Percentiles rank a stretch among this genome's conserved stretches.
Evolutionary conservation across 2,329 filamentous ascomycete genomes (phyloP).

Genomic region (Beauveria australis): DNA sequence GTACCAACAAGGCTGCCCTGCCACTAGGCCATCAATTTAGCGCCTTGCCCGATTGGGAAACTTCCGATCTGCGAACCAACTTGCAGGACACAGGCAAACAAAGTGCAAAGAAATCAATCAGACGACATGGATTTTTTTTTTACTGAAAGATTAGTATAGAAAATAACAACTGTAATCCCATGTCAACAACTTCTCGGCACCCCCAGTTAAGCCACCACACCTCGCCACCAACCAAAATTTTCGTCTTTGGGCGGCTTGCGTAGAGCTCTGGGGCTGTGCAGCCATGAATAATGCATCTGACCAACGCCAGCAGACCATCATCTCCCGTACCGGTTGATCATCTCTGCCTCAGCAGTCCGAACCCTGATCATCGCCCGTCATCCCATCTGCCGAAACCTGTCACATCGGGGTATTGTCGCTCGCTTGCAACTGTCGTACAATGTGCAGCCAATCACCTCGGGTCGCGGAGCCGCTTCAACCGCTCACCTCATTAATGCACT

Average conservation of each 20-base stretch:
- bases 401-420: too few relatives aligned
- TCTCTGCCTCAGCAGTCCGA: too few relatives aligned
- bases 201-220: neutral
- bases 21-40: neutral
- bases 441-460: too few relatives aligned
- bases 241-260: neutral
- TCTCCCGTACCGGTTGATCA: neutral
- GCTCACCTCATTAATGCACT: neutral
- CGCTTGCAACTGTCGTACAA: too few relatives aligned
- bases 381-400: too few relatives aligned
- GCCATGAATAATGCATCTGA: neutral
- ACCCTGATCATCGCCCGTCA: too few relatives aligned
- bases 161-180: too few relatives aligned
- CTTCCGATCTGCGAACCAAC: neutral
- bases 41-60: neutral
- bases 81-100: neutral
- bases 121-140: too few relatives aligned
- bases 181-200: neutral
- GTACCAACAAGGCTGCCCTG: too few relatives aligned
- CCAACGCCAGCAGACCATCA: neutral
- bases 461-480: neutral
- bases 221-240: neutral
- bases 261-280: constrained; percentile 4
- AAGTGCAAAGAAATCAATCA: neutral
- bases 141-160: too few relatives aligned